Conservation (phyloP, 73 alveolate genomes). For the Paramecium pentaurelia region DNA sequence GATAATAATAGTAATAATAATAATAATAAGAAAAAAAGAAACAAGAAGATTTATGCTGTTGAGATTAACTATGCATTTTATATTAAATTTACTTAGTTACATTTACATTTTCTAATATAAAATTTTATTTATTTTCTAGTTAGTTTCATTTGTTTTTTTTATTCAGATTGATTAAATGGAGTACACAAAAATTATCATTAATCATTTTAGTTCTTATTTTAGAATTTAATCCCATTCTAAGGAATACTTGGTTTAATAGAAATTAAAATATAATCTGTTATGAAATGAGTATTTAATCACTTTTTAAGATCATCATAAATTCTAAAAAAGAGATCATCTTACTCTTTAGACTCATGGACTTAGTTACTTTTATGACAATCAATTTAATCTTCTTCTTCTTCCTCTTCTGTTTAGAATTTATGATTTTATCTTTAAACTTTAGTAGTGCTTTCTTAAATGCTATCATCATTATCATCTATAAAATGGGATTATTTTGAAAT, state of each 20-base stretch:
- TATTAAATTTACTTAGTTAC: not conserved
- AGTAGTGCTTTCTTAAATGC: not conserved
- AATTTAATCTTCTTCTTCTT: not conserved
- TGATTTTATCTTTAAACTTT: not conserved
- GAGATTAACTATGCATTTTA: not conserved
- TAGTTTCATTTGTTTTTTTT: not conserved
- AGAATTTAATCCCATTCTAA: not conserved
- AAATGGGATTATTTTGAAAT: not conserved
- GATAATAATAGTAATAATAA: not conserved
- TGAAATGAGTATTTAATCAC: not conserved
- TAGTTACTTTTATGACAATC: not conserved
- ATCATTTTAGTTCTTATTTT: not conserved
- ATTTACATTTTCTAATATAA: not conserved
- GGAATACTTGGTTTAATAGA: not conserved
- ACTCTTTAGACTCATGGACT: not conserved
- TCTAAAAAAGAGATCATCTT: not conserved
- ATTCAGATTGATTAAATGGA: not conserved
- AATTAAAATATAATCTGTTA: not conserved
- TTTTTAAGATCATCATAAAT: constrained; percentile 1
- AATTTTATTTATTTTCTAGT: not conserved
- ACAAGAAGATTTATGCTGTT: constrained; percentile 5
- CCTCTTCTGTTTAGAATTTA: constrained; percentile 2
- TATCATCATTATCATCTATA: not conserved
- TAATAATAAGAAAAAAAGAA: not conserved
- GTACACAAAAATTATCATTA: not conserved